Evolutionary conservation across 2,329 filamentous ascomycete genomes (phyloP).

Genomic region (Fusarium pseudonygamai): DNA sequence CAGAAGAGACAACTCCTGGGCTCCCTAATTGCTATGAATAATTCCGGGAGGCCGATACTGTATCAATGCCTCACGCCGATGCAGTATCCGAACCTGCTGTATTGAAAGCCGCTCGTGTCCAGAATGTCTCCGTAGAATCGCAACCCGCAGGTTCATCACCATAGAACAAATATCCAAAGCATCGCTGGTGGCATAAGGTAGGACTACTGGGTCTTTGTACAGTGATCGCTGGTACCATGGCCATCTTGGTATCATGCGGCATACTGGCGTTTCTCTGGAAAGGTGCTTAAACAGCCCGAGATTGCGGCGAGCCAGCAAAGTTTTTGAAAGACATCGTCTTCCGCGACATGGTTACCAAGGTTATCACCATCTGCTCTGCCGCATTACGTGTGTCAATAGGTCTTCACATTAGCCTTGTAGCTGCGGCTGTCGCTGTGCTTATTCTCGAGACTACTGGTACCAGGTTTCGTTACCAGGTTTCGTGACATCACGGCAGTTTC

Average conservation of each 20-base stretch:
- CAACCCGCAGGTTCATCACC: too few species aligned
- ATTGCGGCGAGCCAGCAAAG: neutral
- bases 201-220: accelerated
- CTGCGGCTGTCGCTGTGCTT: neutral
- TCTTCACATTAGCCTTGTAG: neutral
- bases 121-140: accelerated
- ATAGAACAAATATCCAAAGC: neutral
- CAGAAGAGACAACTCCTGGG: neutral
- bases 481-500: neutral
- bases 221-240: accelerated
- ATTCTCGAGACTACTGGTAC: neutral
- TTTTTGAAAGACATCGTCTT: neutral
- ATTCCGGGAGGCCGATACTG: accelerated
- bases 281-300: neutral
- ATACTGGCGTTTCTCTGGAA: neutral
- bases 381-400: neutral
- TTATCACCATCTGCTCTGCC: neutral
- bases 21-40: too few species aligned
- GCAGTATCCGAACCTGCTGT: neutral
- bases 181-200: neutral
- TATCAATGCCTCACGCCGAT: neutral
- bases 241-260: neutral
- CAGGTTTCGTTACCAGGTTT: neutral
- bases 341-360: neutral
- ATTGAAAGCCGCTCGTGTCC: accelerated